phyloP scores from a whole-genome alignment of 2,329 filamentous ascomycete species.

The Fusarium piperis region DNA sequence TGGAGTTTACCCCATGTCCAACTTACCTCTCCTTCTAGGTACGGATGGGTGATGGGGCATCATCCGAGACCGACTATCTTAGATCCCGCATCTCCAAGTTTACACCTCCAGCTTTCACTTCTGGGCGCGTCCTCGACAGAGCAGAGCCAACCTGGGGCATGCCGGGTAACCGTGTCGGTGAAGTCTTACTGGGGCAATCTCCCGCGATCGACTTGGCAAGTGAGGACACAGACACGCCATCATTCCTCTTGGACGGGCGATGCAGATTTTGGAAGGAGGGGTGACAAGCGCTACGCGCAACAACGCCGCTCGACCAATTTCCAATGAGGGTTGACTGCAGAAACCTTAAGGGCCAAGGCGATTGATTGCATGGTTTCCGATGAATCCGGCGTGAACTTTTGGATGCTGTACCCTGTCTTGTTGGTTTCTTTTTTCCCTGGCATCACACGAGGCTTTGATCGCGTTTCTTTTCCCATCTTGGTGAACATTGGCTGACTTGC shows the following conservation, averaged over 20 bases:
- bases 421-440: neutral
- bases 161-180: conserved; percentile 2
- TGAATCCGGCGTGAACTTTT: neutral
- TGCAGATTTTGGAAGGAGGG: conserved; percentile 1
- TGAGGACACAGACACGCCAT: conserved; percentile 6
- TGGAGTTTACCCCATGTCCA: neutral
- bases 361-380: neutral
- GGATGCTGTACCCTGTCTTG: neutral
- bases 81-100: neutral
- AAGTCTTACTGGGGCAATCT: conserved; percentile 8
- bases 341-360: neutral
- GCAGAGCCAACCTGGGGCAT: neutral
- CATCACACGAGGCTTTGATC: neutral
- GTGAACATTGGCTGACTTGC: neutral
- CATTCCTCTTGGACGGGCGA: conserved; percentile 29
- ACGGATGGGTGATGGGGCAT: neutral
- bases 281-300: neutral
- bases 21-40: neutral
- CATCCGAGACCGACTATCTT: conserved; percentile 7
- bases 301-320: neutral
- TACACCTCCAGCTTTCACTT: neutral
- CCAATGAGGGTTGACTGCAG: neutral
- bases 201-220: conserved; percentile 2
- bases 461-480: neutral
- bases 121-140: neutral